Evolutionary conservation across 192 early-diverging fungal genomes (phyloP).

Genomic region (Backusella morwellensis): DNA sequence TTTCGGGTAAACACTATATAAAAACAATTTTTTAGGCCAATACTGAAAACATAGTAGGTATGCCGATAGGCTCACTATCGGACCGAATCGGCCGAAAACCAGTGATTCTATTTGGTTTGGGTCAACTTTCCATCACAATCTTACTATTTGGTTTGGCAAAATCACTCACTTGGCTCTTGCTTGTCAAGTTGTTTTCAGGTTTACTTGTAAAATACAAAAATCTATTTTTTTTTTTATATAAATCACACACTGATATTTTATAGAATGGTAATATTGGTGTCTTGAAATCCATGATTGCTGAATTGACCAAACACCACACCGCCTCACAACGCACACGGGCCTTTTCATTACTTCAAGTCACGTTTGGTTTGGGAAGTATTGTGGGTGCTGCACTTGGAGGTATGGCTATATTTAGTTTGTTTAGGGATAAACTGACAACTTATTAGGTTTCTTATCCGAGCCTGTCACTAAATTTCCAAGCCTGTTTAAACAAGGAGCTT

Average conservation of each 20-base stretch:
- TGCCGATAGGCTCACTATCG: slow-evolving; percentile 62
- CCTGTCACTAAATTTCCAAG: slow-evolving; percentile 57
- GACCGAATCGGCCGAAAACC: slow-evolving; percentile 73
- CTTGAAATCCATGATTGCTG: slow-evolving; percentile 67
- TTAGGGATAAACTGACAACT: neutral
- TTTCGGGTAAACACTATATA: slow-evolving; percentile 30
- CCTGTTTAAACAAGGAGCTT: slow-evolving; percentile 38
- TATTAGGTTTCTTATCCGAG: slow-evolving; percentile 53
- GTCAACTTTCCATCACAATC: slow-evolving; percentile 61
- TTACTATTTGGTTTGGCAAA: slow-evolving; percentile 63
- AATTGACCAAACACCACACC: slow-evolving; percentile 70
- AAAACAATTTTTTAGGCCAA: neutral
- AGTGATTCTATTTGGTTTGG: slow-evolving; percentile 65
- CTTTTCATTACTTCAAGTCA: slow-evolving; percentile 64
- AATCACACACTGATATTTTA: neutral
- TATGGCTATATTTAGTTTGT: neutral
- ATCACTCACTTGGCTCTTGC: slow-evolving; percentile 49
- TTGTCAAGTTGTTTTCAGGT: slow-evolving; percentile 54
- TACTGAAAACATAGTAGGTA: neutral
- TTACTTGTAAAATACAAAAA: slow-evolving; percentile 32
- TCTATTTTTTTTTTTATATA: neutral
- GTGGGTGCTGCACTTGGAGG: slow-evolving; percentile 65
- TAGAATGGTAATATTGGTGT: slow-evolving; percentile 66
- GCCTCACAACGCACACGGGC: slow-evolving; percentile 46
- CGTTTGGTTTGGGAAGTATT: slow-evolving; percentile 57